Percentiles rank a stretch among this genome's conserved stretches.
Evolutionary conservation across 768 basidiomycete genomes (phyloP).

Genomic region (Tubosaeta sp.): DNA sequence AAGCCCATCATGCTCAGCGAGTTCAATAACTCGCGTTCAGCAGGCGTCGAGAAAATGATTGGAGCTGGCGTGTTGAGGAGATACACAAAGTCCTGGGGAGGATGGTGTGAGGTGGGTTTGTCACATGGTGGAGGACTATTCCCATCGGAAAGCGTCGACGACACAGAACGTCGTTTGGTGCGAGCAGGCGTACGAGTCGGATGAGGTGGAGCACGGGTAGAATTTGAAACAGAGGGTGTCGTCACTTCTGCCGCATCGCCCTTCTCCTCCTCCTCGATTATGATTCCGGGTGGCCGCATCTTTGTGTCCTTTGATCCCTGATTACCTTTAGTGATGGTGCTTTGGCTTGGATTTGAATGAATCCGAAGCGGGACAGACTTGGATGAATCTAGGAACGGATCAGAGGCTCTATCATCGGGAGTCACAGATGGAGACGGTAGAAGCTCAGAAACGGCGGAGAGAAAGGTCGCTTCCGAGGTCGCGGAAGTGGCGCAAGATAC

Average conservation of each 20-base stretch:
- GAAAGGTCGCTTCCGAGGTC: conserved; percentile 43
- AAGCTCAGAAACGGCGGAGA: conserved; percentile 51
- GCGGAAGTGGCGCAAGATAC: conserved; percentile 44
- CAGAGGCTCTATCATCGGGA: conserved; percentile 43
- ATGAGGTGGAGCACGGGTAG: conserved; percentile 45
- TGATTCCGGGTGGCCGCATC: conserved; percentile 43
- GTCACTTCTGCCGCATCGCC: neutral
- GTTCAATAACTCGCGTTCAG: conserved; percentile 79
- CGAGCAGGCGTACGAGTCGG: conserved; percentile 87
- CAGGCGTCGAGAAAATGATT: conserved; percentile 80
- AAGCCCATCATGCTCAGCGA: conserved; percentile 73
- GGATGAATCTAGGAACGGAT: conserved; percentile 38
- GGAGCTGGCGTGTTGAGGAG: conserved; percentile 64
- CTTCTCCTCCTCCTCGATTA: conserved; percentile 46
- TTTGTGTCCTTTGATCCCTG: conserved; percentile 27
- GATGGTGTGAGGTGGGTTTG: conserved; percentile 36
- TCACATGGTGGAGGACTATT: conserved; percentile 48
- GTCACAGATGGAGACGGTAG: conserved; percentile 52
- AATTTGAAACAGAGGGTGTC: conserved; percentile 13
- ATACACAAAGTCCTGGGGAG: conserved; percentile 55
- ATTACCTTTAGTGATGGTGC: conserved; percentile 51
- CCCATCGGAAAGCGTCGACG: conserved; percentile 74
- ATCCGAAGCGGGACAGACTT: conserved; percentile 28
- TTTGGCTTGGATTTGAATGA: conserved; percentile 52
- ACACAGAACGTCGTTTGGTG: conserved; percentile 93